phyloP scores from a whole-genome alignment of 106 monocot genomes.

The Allium fistulosum region DNA sequence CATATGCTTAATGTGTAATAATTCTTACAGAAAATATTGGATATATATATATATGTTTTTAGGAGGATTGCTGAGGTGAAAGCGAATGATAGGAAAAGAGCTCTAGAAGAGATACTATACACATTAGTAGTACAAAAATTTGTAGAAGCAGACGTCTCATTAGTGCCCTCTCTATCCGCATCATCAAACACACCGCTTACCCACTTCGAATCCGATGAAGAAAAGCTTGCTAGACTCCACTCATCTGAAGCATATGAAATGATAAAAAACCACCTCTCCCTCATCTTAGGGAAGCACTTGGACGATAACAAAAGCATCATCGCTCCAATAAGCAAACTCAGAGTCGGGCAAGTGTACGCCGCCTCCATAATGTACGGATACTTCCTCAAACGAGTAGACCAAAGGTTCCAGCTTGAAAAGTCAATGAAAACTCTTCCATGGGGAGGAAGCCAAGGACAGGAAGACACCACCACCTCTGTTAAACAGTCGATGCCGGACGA shows the following conservation, averaged over 20 bases:
- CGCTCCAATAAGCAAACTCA: conserved; percentile 67
- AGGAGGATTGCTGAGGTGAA: conserved; percentile 91
- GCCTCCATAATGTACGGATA: conserved; percentile 96
- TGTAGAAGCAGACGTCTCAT: conserved; percentile 65
- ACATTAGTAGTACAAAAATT: conserved; percentile 82
- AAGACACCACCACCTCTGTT: conserved; percentile 10
- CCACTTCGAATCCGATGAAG: conserved; percentile 37
- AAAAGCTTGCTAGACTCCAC: conserved; percentile 59
- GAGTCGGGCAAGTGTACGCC: conserved; percentile 85
- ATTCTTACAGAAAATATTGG: not conserved
- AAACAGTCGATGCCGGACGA: conserved; percentile 29
- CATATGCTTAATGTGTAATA: not conserved
- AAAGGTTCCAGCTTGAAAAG: conserved; percentile 85
- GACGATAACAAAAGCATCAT: conserved; percentile 26
- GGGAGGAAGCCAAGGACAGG: conserved; percentile 46
- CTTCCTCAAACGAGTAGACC: conserved; percentile 86
- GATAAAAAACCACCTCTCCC: conserved; percentile 72
- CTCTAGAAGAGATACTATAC: conserved; percentile 82
- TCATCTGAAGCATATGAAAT: conserved; percentile 80
- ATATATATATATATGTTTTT: not conserved
- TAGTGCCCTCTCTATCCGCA: conserved; percentile 48
- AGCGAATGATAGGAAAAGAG: conserved; percentile 73
- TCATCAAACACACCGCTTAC: conserved; percentile 35
- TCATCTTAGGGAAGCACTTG: conserved; percentile 58
- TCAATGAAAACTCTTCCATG: conserved; percentile 74